These are phyloP conservation scores for Eucalyptus grandis DNA, from an alignment of 345 rosid genomes.

Conservation along the genomic window DNA sequence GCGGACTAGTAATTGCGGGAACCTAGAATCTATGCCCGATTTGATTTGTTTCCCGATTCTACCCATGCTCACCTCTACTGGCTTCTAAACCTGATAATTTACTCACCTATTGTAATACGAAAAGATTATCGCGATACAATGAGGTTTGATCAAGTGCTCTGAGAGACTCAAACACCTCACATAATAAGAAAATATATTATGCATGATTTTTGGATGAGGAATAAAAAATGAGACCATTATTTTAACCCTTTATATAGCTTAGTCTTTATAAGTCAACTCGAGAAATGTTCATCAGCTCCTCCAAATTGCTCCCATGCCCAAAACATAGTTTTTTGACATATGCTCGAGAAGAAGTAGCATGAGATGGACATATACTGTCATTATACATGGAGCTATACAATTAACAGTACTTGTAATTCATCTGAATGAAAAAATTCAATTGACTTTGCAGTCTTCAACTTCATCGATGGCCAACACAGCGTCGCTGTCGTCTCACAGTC, in stretches of 20 bases:
- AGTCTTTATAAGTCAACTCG: neutral
- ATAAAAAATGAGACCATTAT: neutral
- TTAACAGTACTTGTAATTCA: neutral
- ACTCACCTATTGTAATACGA: neutral
- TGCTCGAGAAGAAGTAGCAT: neutral
- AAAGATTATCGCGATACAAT: neutral
- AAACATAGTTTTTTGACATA: neutral
- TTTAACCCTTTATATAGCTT: neutral
- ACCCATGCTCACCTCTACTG: too few species aligned
- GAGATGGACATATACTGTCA: neutral
- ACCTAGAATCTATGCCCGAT: too few species aligned
- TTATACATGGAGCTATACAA: neutral
- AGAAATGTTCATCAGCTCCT: neutral
- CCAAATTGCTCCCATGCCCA: neutral
- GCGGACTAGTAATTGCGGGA: too few species aligned
- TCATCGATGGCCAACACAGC: conserved; percentile 2
- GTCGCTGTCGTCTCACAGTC: conserved; percentile 6
- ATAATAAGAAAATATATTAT: neutral
- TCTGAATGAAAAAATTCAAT: neutral
- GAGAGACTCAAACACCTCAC: neutral
- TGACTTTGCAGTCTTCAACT: conserved; percentile 11
- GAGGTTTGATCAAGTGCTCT: neutral
- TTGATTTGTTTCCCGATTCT: too few species aligned
- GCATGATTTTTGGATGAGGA: neutral
- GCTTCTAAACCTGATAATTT: neutral